Evolutionary conservation across 1,139 yeast genomes (phyloP), one percentile per base, ranked within the genome.

Genomic region (Geotrichum aggregatum): DNA sequence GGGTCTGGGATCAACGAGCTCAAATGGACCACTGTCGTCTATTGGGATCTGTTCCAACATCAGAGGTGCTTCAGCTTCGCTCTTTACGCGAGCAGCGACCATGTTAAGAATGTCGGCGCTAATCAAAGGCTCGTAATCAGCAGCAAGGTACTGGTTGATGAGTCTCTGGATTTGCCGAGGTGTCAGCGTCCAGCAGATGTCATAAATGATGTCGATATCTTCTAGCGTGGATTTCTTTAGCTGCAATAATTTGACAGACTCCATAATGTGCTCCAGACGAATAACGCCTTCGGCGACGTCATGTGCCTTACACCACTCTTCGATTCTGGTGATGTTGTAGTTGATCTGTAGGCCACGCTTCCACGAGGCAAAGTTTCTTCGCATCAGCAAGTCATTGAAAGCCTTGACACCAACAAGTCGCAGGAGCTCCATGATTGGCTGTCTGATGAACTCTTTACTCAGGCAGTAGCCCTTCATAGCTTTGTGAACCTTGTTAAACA

Each of bases 271-370:
- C 59, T 86, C 84, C 67, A 94, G 77, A 64, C 89, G 84, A 39
- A 84, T 80, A n/a, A 92, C 80, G 3, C 95, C 96, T 66, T 91
- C 96, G 52, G 87, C 85, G 61, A 94, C 81, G 55, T 87, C 95
- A 69, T 92, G 97, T 3, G 92, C 83, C 72, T 89, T 92, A 71
- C 98, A 92, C 98, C 98, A 94, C 73, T 94, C 99, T 70, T 91
- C 98, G 63, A 94, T 78, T 65, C 98, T 80, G 5, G 98, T 92
- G 52, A 91, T 94, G 69, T 94, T 94, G 73, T 94, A 94, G 68
- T 91, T 92, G 71, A 94, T 82, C 72, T 94, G 98, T 61, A 94
- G 77, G 52, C 98, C 98, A 66, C 98, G 84, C 75, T 92, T 92
- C 98, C 98, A 94, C 13, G 96, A 85, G 66, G 92, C 76, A 71